A percentile compares a stretch with the other conserved stretches of the same genome.
phyloP scores from a whole-genome alignment of 805 yeast species.

The Grigorovia humatica region DNA sequence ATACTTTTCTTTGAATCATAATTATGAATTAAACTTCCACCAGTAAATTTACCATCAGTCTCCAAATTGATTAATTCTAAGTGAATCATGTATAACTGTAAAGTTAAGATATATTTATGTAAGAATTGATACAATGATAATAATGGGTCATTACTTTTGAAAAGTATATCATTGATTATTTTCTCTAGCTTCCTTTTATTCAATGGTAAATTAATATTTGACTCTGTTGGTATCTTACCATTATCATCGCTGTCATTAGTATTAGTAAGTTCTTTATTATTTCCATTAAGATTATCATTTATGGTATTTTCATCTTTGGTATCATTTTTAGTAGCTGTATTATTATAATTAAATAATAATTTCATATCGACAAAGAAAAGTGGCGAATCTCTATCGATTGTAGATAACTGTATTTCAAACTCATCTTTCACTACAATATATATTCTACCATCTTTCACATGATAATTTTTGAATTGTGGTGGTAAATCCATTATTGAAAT shows the following conservation, averaged over 20 bases:
- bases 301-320: conserved; percentile 4
- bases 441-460: conserved; percentile 67
- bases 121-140: conserved; percentile 23
- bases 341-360: conserved; percentile 36
- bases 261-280: conserved; percentile 4
- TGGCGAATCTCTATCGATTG: conserved; percentile 57
- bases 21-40: conserved; percentile 25
- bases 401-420: conserved; percentile 70
- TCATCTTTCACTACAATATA: conserved; percentile 51
- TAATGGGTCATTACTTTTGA: conserved; percentile 21
- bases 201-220: conserved; percentile 12
- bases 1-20: conserved; percentile 27
- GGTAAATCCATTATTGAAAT: conserved; percentile 69
- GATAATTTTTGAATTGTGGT: conserved; percentile 47
- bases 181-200: conserved; percentile 24
- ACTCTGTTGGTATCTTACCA: not conserved
- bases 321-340: not conserved
- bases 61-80: conserved; percentile 21
- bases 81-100: conserved; percentile 27
- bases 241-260: not conserved
- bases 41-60: conserved; percentile 24
- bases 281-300: not conserved
- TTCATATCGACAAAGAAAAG: conserved; percentile 71
- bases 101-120: conserved; percentile 26
- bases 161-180: conserved; percentile 24